A percentile compares a stretch with the other conserved stretches of the same genome.
phyloP scores from a whole-genome alignment of 352 stramenopile species.

The Blastocystis sp. region DNA sequence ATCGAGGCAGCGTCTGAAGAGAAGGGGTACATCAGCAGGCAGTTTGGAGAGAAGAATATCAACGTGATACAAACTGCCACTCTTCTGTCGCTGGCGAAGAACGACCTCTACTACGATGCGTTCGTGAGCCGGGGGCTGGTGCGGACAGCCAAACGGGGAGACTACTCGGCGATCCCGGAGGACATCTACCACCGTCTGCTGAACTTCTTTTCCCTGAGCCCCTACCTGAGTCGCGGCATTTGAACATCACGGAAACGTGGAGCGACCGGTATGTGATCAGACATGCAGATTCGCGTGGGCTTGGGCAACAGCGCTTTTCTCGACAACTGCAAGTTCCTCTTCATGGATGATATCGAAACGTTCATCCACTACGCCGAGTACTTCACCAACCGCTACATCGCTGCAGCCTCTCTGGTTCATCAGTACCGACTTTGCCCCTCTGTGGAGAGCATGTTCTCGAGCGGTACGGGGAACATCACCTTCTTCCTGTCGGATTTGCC shows the following conservation, averaged over 20 bases:
- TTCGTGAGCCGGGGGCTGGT: constrained; percentile 40
- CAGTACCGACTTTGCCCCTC: constrained; percentile 36
- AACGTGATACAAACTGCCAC: constrained; percentile 57
- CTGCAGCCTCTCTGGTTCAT: constrained; percentile 37
- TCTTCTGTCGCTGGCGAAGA: constrained; percentile 44
- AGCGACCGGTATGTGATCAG: constrained; percentile 43
- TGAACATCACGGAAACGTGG: not conserved
- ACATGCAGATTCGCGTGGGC: constrained; percentile 54
- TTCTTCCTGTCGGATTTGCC: constrained; percentile 15
- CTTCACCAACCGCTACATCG: constrained; percentile 35
- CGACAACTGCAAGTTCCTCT: constrained; percentile 66
- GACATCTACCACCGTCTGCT: constrained; percentile 58
- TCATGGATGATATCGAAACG: constrained; percentile 10
- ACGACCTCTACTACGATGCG: constrained; percentile 42
- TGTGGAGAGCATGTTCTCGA: constrained; percentile 29
- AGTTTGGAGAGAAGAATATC: constrained; percentile 45
- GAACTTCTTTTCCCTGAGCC: constrained; percentile 43
- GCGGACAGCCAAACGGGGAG: constrained; percentile 36
- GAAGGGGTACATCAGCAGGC: not conserved
- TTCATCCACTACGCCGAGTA: constrained; percentile 64
- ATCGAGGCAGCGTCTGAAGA: constrained; percentile 4
- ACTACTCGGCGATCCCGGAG: not conserved
- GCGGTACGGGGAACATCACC: not conserved
- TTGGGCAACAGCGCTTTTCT: constrained; percentile 58
- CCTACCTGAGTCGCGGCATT: not conserved